Evolutionary conservation across 306 rosid species (phyloP), one percentile per base, ranked within the genome.

Genomic region (Acmispon strigosus): DNA sequence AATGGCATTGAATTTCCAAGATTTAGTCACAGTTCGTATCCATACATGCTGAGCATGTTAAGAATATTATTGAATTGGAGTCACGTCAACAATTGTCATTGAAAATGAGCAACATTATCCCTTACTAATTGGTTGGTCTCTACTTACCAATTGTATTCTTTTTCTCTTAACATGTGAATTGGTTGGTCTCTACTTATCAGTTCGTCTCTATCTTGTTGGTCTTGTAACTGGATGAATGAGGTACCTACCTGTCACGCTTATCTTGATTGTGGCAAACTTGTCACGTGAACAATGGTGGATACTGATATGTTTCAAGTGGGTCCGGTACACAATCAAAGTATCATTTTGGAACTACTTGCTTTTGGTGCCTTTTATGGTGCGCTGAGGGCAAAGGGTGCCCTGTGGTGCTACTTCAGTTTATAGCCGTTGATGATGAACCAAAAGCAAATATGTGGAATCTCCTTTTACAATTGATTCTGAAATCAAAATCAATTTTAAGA

Each of bases 1-100:
- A 62, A 62, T 66, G 15, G 56, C 72, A 71, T 60, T 42, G 66
- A 20, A 15, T 56, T 70, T 75, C 37, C 78, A 39, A 48, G 58
- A 70, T 73, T 68, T 73, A 59, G 42, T 13, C 49, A 77, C 50
- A 0, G 1, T 32, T 32, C 6, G 37, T 32, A 6, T 32, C 8
- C 37, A 32, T 32, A 32, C 37, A 0, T 4, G 37, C 8, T 32
- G 37, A 32, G 1, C 8, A 32, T 32, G 37, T 32, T 44, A 6
- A 62, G 51, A 69, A 56, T 62, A 8, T 53, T 50, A 59, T 10
- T 52, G 32, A 62, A 27, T 53, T 32, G 15, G 17, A 12, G 56
- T 55, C 39, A 73, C 27, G 53, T 37, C 49, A 73, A 32, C 79
- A 59, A 17, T 7, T 61, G 32, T 70, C n/a, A 44, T 42, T 74